Base-by-base conservation (phyloP, 495 filamentous ascomycete genomes). In the Cenococcum geophilum region DNA sequence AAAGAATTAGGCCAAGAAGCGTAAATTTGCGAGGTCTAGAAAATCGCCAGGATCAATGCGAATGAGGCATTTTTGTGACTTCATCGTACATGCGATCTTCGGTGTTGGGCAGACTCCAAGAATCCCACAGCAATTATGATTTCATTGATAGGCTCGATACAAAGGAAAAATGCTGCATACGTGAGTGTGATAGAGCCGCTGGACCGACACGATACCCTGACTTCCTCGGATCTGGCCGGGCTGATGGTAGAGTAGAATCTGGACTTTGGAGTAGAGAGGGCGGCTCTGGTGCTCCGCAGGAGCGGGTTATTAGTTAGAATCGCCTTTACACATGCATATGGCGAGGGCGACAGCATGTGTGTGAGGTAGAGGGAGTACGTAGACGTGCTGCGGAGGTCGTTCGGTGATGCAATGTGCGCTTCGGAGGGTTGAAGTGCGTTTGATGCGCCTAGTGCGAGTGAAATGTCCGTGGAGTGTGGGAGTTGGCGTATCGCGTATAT, bases 181-280 rank as follows among this genome's bases (percentile, higher is more conserved):
- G 71, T 68, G 18, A 74, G 47, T n/a, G 58, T 67, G 43, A 74
- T 71, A 55, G 43, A 51, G 55, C 68, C 70, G 59, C 68, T 72
- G 32, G 66, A 71, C 6, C 68, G 59, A 60, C 65, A 72, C 18
- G 65, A 58, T 8, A 74, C 56, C 57, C 25, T 63, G 36, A 74
- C 56, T 4, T 45, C 40, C 37, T 72, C 68, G 43, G 42, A 25
- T 43, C 18, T 45, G 40, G 40, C 40, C 18, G 40, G 4, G 40
- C 14, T 16, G 14, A 18, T 18, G 12, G 40, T 45, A 10, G 40
- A 45, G 40, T 45, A 45, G 40, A 45, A 10, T 45, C 40, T 45
- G 40, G 40, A 4, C 40, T 18, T 45, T 18, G 40, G 27, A 2
- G 11, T 4, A 45, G 18, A 16, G 40, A 45, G 11, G 40, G 18